phyloP scores from a whole-genome alignment of 345 rosid genomes.

The Populus tremula region DNA sequence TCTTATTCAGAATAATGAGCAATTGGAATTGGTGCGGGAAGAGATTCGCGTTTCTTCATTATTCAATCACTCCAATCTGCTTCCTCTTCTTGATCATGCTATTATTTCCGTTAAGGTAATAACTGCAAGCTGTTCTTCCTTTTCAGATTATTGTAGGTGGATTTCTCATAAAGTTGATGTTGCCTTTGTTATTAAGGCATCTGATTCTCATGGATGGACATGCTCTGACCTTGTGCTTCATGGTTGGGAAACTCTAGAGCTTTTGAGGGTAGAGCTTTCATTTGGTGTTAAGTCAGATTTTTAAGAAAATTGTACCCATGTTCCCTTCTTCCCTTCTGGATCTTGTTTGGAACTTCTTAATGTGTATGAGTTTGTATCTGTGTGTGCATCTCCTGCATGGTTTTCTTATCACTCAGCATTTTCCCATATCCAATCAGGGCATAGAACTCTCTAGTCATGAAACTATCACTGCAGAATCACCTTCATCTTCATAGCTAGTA shows the following conservation, averaged over 20 bases:
- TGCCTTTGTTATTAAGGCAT: background rate
- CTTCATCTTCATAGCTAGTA: background rate
- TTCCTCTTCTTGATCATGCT: conserved; percentile 96
- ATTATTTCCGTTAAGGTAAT: conserved; percentile 81
- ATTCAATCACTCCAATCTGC: conserved; percentile 83
- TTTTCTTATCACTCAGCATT: background rate
- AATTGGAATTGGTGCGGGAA: conserved; percentile 81
- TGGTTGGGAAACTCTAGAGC: background rate
- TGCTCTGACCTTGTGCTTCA: background rate
- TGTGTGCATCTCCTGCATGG: background rate
- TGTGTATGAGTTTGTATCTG: background rate
- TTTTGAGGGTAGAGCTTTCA: background rate
- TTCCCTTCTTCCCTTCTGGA: conserved; percentile 2
- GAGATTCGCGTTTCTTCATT: conserved; percentile 90
- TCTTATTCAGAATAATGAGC: conserved; percentile 81
- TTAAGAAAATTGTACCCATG: background rate
- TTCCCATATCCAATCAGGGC: background rate
- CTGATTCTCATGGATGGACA: background rate
- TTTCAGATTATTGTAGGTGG: background rate
- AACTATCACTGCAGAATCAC: background rate
- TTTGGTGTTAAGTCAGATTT: background rate
- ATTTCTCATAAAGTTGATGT: background rate
- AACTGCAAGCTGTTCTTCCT: background rate
- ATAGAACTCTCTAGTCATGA: background rate
- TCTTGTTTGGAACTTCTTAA: background rate